Conservation (phyloP, 164 flowering plant species). For the Dillenia turbinata region DNA sequence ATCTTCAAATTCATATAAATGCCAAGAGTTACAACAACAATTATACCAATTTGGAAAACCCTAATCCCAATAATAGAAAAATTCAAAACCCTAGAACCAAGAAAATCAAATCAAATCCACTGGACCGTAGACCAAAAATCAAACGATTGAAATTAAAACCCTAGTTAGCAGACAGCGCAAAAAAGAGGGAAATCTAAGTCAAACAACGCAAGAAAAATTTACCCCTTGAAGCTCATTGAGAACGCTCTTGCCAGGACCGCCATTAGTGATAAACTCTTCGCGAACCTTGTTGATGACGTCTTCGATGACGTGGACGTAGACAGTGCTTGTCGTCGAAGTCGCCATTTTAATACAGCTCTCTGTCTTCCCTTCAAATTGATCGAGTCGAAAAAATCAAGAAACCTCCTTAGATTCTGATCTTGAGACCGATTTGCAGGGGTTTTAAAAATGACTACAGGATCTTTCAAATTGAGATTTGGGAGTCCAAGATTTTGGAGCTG, state of each 20-base stretch:
- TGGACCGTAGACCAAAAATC: no score
- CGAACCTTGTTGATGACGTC: conserved; percentile 88
- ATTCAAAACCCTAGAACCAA: conserved; percentile 13
- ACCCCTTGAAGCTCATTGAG: conserved; percentile 88
- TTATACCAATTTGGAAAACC: background rate
- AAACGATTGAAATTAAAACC: background rate
- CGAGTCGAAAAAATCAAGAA: background rate
- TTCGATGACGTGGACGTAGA: conserved; percentile 79
- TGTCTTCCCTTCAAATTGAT: no score
- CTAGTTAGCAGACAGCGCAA: background rate
- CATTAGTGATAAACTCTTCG: conserved; percentile 65
- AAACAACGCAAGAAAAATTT: conserved; percentile 9
- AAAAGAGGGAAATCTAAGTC: background rate
- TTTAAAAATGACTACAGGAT: background rate
- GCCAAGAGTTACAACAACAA: background rate
- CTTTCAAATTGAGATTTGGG: background rate
- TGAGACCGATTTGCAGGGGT: background rate
- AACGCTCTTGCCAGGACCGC: conserved; percentile 71
- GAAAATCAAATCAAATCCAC: background rate
- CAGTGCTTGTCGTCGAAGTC: conserved; percentile 52
- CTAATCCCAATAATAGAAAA: conserved; percentile 9
- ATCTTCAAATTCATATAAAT: conserved; percentile 33
- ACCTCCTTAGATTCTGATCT: background rate
- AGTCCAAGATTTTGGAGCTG: conserved; percentile 1
- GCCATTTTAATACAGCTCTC: conserved; percentile 27